These are phyloP conservation scores for Scedosporium apiospermum DNA, from an alignment of 2,329 filamentous ascomycete species.

Conservation along the genomic window DNA sequence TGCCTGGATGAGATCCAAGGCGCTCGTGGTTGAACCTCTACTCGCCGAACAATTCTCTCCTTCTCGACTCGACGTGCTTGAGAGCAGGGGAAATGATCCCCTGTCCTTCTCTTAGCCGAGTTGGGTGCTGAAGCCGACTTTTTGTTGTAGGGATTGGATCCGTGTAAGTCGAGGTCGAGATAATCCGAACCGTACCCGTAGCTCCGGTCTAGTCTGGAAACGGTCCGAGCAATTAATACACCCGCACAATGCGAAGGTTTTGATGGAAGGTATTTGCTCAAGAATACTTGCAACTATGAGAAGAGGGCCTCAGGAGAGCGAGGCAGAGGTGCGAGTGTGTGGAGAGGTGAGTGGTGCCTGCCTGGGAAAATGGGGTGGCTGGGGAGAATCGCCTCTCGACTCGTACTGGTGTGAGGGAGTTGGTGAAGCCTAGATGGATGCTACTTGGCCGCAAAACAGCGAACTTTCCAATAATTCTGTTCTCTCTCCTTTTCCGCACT, in stretches of 20 bases:
- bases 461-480: not conserved
- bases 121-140: not conserved
- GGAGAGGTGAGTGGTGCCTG: not conserved
- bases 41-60: not conserved
- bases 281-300: not conserved
- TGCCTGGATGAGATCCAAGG: too few relatives aligned
- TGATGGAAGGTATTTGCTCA: not conserved
- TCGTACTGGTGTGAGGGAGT: not conserved
- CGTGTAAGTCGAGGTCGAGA: not conserved
- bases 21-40: too few relatives aligned
- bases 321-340: not conserved
- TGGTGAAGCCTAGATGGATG: conserved; percentile 1
- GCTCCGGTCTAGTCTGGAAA: not conserved
- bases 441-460: not conserved
- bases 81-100: not conserved
- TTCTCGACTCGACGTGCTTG: not conserved
- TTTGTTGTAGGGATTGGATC: not conserved
- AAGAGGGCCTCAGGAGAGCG: not conserved
- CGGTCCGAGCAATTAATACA: not conserved
- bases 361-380: conserved; percentile 1
- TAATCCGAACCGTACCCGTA: not conserved
- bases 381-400: not conserved
- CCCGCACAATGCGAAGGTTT: not conserved
- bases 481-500: not conserved
- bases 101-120: not conserved